Evolutionary conservation across 2,329 filamentous ascomycete species (phyloP), one percentile per base, ranked within the genome.

Genomic region (Coniochaeta sp.): DNA sequence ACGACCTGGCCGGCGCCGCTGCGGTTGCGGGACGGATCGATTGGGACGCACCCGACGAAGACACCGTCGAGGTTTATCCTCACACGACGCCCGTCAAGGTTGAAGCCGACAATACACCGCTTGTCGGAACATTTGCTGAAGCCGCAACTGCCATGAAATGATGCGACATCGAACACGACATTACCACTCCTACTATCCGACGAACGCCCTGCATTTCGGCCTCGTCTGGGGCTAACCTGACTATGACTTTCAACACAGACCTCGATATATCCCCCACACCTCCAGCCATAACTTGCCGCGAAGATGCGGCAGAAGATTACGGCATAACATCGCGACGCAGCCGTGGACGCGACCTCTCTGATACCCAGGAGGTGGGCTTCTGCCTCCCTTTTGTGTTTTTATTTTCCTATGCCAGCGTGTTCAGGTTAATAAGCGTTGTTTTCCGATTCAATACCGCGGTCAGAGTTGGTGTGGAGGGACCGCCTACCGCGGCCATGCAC

Each of bases 51-150:
- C 70, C 70, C 38, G 76, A 79, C 50, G 77, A 80, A 48, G 76
- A 77, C 54, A 69, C 65, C 32, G 63, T 70, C 38, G 77, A 78
- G 55, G 61, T 71, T 62, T 71, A 73, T 54, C 69, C 63, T 51
- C 70, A 70, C 49, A 56, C 60, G 6, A 60, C 65, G 13, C 66
- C 66, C 18, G 61, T 73, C 57, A 71, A 70, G 59, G 64, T 69
- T 14, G 67, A 68, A 45, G 64, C 63, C 24, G 27, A 28, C 27
- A 64, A 64, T 28, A 70, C 70, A 42, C 72, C 76, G 45, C 72
- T 83, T 35, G 78, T 83, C 13, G 79, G 80, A 40, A 82, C 79
- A 13, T 83, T 83, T 68, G 75, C 77, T 42, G 80, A 83, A 60
- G 80, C 79, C 20, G 78, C 77, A 20, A 74, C 74, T 10, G 76